These are phyloP conservation scores for Trichoderma sp. DNA, from an alignment of 2,329 filamentous ascomycete species.

Conservation along the genomic window DNA sequence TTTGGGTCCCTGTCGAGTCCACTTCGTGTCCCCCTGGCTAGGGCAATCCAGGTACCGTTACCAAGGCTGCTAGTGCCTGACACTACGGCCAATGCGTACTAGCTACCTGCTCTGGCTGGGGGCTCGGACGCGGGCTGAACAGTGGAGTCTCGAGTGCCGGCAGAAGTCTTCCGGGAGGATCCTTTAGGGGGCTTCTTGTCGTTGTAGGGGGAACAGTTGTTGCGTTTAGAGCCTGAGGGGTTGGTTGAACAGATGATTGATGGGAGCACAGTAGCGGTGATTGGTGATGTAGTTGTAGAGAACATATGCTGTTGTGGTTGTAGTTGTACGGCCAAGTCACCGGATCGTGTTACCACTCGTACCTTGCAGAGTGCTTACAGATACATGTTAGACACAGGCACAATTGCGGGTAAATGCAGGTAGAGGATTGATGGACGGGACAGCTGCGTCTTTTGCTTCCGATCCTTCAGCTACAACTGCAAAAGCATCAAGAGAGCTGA, in stretches of 20 bases:
- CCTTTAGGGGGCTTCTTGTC: neutral
- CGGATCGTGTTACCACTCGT: neutral
- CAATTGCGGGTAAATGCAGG: neutral
- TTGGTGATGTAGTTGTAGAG: neutral
- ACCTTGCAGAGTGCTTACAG: neutral
- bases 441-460: neutral
- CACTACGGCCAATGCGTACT: neutral
- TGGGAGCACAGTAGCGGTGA: neutral
- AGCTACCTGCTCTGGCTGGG: neutral
- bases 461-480: neutral
- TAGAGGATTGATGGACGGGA: neutral
- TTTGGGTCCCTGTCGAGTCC: neutral
- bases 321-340: neutral
- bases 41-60: neutral
- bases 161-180: constrained; percentile 6
- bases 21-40: neutral
- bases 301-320: neutral
- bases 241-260: neutral
- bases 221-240: neutral
- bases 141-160: constrained; percentile 10
- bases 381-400: neutral
- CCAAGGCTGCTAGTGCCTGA: neutral
- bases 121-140: constrained; percentile 6
- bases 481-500: neutral
- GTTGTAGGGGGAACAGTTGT: neutral